Conservation (phyloP, 2,329 filamentous ascomycete species). For the Bretziella fagacearum region DNA sequence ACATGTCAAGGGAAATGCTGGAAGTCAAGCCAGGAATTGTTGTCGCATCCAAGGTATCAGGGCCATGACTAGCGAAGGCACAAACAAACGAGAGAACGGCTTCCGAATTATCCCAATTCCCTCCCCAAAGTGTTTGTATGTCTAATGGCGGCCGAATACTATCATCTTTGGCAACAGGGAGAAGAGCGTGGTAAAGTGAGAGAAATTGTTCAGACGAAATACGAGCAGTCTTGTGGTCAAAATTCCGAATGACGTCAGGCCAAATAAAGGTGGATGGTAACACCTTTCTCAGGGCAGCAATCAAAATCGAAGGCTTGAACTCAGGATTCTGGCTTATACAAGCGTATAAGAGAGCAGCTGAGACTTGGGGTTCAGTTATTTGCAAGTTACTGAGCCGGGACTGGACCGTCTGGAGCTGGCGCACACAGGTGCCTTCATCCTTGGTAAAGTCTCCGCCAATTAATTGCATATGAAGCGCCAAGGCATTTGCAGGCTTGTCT, state of each 20-base stretch:
- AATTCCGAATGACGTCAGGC: conserved; percentile 57
- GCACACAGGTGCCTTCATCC: conserved; percentile 49
- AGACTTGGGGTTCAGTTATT: conserved; percentile 66
- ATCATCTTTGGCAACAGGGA: conserved; percentile 49
- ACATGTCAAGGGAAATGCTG: conserved; percentile 51
- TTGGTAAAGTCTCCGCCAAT: conserved; percentile 59
- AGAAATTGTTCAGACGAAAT: conserved; percentile 69
- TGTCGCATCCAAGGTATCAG: conserved; percentile 63
- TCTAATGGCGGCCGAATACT: conserved; percentile 45
- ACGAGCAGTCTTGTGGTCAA: conserved; percentile 63
- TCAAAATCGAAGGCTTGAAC: conserved; percentile 35
- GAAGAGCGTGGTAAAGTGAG: conserved; percentile 59
- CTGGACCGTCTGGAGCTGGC: conserved; percentile 31
- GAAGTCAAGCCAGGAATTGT: conserved; percentile 67
- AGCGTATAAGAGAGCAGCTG: conserved; percentile 55
- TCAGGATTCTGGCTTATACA: conserved; percentile 39
- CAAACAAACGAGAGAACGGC: conserved; percentile 89
- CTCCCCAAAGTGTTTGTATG: conserved; percentile 80
- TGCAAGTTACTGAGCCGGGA: conserved; percentile 34
- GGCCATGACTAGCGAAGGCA: conserved; percentile 61
- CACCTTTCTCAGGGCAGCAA: conserved; percentile 46
- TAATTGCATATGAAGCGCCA: conserved; percentile 54
- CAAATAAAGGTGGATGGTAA: conserved; percentile 48
- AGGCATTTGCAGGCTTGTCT: conserved; percentile 36
- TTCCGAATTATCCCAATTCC: conserved; percentile 69